These are phyloP conservation scores for Teratosphaeria gauchensis DNA, from an alignment of 2,329 filamentous ascomycete genomes.

Conservation along the genomic window DNA sequence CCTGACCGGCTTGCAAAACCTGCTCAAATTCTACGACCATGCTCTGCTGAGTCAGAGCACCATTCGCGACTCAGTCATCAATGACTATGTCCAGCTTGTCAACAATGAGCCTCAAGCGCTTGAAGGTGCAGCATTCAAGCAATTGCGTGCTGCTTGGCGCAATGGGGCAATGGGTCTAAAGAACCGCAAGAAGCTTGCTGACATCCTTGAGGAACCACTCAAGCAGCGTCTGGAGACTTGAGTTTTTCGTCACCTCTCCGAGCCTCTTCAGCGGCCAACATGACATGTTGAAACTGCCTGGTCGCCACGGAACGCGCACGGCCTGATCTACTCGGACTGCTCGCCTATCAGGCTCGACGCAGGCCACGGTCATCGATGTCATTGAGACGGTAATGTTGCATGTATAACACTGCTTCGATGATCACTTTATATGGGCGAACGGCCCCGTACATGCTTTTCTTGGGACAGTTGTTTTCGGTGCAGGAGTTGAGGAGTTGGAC, in stretches of 20 bases:
- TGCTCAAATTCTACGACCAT: conserved; percentile 57
- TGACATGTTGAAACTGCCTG: neutral
- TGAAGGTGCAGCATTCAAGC: conserved; percentile 39
- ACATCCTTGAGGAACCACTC: conserved; percentile 42
- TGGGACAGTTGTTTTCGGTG: neutral
- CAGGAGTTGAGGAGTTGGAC: neutral
- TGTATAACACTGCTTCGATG: neutral
- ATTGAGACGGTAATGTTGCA: neutral
- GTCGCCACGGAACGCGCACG: too few species aligned
- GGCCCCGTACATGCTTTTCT: neutral
- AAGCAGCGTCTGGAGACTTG: conserved; percentile 38
- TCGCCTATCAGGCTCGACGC: neutral
- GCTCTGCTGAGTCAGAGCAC: conserved; percentile 42
- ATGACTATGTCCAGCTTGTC: conserved; percentile 47
- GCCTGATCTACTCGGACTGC: neutral
- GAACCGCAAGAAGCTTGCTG: conserved; percentile 48
- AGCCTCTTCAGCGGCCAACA: neutral
- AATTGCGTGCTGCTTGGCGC: conserved; percentile 44
- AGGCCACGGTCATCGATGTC: neutral
- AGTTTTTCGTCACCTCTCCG: neutral
- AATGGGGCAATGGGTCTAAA: conserved; percentile 46
- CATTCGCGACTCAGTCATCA: conserved; percentile 45
- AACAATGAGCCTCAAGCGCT: conserved; percentile 35
- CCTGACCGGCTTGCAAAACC: conserved; percentile 49
- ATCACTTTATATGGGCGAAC: neutral